Conservation (phyloP, 257 asterid species). For the Forsythia suspensa region DNA sequence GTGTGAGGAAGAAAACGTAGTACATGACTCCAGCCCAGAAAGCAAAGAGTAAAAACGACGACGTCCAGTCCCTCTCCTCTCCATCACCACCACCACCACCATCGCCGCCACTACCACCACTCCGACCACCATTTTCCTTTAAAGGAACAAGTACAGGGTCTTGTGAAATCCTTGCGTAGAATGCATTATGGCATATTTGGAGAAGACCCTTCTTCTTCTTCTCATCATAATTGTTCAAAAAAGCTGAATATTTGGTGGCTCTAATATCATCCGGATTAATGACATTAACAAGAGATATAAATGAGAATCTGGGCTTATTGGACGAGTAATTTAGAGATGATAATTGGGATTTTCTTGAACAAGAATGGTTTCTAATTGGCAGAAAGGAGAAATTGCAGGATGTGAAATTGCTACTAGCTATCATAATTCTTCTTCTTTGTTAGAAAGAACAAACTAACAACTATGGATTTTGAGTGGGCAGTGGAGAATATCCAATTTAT, state of each 20-base stretch:
- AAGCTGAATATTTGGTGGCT: slow-evolving; percentile 21
- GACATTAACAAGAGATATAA: neutral
- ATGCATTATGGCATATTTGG: slow-evolving; percentile 41
- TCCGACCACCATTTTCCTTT: slow-evolving; percentile 28
- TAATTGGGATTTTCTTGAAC: slow-evolving; percentile 8
- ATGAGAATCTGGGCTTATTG: too few relatives aligned
- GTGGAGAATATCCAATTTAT: neutral
- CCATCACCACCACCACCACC: slow-evolving; percentile 37
- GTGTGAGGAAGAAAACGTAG: slow-evolving; percentile 76
- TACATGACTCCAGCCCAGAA: slow-evolving; percentile 85
- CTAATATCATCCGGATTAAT: neutral
- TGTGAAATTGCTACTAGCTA: slow-evolving; percentile 42
- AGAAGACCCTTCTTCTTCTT: slow-evolving; percentile 24
- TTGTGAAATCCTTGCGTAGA: slow-evolving; percentile 45
- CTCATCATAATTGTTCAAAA: slow-evolving; percentile 5
- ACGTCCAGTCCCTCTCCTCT: slow-evolving; percentile 83
- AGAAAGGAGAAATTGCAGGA: slow-evolving; percentile 54
- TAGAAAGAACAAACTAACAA: neutral
- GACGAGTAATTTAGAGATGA: neutral
- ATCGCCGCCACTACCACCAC: slow-evolving; percentile 26
- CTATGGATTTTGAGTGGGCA: neutral
- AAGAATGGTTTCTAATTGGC: slow-evolving; percentile 26
- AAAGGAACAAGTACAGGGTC: slow-evolving; percentile 37
- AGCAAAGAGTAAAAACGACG: slow-evolving; percentile 70
- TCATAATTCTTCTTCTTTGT: slow-evolving; percentile 40